phyloP scores from a whole-genome alignment of 805 yeast genomes.

The Citeromyces matritensis region DNA sequence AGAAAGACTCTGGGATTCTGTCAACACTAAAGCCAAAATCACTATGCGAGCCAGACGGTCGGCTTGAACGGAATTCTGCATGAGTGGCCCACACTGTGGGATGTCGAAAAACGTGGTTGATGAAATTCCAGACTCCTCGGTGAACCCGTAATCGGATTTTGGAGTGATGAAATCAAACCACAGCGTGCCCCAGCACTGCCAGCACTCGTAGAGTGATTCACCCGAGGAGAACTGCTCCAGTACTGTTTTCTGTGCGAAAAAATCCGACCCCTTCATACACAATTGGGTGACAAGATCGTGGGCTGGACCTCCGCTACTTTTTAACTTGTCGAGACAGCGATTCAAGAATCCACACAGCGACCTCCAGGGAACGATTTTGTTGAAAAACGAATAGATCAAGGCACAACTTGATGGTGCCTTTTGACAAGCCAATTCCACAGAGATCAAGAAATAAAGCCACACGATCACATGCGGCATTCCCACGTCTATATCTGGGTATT shows the following conservation, averaged over 20 bases:
- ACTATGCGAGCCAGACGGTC: too few relatives aligned
- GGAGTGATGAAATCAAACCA: slow-evolving; percentile 54
- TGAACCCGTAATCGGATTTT: slow-evolving; percentile 35
- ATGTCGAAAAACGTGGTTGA: too few relatives aligned
- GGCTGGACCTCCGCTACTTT: slow-evolving; percentile 10
- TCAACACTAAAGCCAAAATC: too few relatives aligned
- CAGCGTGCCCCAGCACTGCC: slow-evolving; percentile 77
- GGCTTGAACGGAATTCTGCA: too few relatives aligned
- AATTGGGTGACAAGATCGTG: too few relatives aligned
- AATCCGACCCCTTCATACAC: slow-evolving; percentile 5
- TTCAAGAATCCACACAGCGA: slow-evolving; percentile 49
- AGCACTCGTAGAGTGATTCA: slow-evolving; percentile 59
- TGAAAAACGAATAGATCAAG: slow-evolving; percentile 34
- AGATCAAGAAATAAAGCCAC: slow-evolving; percentile 59
- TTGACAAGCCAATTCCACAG: slow-evolving; percentile 42
- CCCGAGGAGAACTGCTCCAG: slow-evolving; percentile 36
- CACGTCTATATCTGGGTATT: slow-evolving; percentile 33
- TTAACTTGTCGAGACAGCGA: slow-evolving; percentile 26
- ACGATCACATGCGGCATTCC: slow-evolving; percentile 60
- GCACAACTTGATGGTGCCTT: slow-evolving; percentile 25
- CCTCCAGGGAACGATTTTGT: slow-evolving; percentile 55
- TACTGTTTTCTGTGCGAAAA: slow-evolving; percentile 4
- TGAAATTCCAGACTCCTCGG: slow-evolving; percentile 39
- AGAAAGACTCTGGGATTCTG: too few relatives aligned
- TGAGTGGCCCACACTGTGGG: too few relatives aligned